Percentiles rank a stretch among this genome's conserved stretches.
Conservation (phyloP, 1,284 basidiomycete genomes). For the Ustilago tritici region DNA sequence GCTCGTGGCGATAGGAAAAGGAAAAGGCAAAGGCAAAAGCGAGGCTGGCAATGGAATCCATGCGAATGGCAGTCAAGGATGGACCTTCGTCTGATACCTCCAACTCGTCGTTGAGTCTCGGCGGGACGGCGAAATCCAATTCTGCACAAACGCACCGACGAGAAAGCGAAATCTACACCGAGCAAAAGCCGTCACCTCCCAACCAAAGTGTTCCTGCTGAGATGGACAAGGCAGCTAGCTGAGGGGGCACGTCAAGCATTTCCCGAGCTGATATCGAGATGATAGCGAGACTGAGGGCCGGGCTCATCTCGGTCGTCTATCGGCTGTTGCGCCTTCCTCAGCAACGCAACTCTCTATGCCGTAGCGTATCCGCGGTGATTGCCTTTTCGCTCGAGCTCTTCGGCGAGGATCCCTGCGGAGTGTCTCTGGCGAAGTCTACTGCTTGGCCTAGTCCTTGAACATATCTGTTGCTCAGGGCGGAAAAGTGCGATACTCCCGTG, state of each 20-base stretch:
- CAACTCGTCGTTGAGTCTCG: background rate
- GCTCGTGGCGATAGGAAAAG: background rate
- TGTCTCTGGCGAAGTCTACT: slow-evolving; percentile 3
- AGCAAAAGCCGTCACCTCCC: background rate
- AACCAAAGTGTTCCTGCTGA: too few species aligned
- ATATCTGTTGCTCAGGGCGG: background rate
- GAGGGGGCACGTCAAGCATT: too few species aligned
- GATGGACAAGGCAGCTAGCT: too few species aligned
- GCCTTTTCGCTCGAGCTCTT: background rate
- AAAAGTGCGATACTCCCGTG: slow-evolving; percentile 6
- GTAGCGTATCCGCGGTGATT: too few species aligned
- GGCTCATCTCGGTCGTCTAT: background rate
- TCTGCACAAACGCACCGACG: slow-evolving; percentile 23
- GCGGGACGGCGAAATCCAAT: slow-evolving; percentile 16
- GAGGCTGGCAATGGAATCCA: slow-evolving; percentile 5
- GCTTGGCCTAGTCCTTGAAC: background rate
- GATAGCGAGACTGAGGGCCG: background rate
- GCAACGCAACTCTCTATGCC: too few species aligned
- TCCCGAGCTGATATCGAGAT: too few species aligned
- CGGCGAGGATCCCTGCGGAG: slow-evolving; percentile 13
- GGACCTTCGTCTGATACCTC: slow-evolving; percentile 36
- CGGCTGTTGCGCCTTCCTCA: background rate
- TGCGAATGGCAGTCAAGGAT: slow-evolving; percentile 10
- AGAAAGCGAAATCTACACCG: slow-evolving; percentile 24
- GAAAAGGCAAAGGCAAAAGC: background rate